phyloP scores from a whole-genome alignment of 1,284 basidiomycete species.

The Apiotrichum brassicae region DNA sequence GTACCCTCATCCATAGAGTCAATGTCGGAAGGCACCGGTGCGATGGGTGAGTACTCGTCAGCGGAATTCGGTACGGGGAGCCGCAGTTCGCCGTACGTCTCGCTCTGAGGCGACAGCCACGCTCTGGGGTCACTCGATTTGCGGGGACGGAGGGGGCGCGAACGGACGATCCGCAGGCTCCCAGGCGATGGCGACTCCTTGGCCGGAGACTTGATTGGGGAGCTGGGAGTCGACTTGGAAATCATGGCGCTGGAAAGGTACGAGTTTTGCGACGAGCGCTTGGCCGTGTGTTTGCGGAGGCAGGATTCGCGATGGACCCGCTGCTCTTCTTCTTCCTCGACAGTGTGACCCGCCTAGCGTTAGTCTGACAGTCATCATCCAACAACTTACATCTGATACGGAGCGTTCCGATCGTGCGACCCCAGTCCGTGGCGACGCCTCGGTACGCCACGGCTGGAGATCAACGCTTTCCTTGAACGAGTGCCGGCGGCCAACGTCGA shows the following conservation, averaged over 20 bases:
- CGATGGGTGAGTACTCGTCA: conserved; percentile 5
- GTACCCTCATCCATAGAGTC: not conserved
- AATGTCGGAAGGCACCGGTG: conserved; percentile 3
- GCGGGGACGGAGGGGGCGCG: conserved; percentile 7
- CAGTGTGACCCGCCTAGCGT: too few species aligned
- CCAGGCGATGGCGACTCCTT: not conserved
- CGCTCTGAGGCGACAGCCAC: not conserved
- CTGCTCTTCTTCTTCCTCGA: not conserved
- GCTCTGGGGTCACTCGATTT: not conserved
- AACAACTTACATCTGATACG: not conserved
- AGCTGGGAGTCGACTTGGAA: not conserved
- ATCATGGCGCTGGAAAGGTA: conserved; percentile 5
- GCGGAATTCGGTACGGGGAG: not conserved
- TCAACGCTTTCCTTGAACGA: conserved; percentile 1
- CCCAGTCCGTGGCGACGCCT: not conserved
- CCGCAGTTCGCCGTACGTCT: not conserved
- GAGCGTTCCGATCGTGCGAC: not conserved
- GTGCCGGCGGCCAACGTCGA: not conserved
- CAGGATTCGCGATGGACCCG: conserved; percentile 6
- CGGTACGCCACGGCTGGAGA: not conserved
- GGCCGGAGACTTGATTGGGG: conserved; percentile 3
- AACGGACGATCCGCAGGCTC: conserved; percentile 10
- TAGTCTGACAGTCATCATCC: not conserved
- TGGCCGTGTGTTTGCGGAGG: conserved; percentile 8
- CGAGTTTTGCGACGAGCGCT: conserved; percentile 19